Percentiles rank a stretch among this genome's conserved stretches.
Evolutionary conservation across 768 basidiomycete genomes (phyloP).

Genomic region (Lentinula sp.): DNA sequence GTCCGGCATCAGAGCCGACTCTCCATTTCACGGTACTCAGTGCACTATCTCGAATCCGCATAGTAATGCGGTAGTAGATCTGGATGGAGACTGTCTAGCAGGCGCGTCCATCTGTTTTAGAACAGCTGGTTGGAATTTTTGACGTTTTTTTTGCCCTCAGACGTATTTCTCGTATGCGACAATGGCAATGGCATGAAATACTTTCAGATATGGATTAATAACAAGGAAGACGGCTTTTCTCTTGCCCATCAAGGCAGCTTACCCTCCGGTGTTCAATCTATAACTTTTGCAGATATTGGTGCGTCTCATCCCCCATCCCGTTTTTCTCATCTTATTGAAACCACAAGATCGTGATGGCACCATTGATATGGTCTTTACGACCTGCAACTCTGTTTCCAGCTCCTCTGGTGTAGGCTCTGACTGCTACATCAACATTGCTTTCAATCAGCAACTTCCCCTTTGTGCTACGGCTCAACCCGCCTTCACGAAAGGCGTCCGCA

Average conservation of each 20-base stretch:
- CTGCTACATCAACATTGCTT: conserved; percentile 87
- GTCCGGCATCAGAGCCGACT: conserved; percentile 37
- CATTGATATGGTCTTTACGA: conserved; percentile 89
- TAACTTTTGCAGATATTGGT: conserved; percentile 93
- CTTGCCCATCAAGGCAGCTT: conserved; percentile 63
- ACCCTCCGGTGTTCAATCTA: conserved; percentile 69
- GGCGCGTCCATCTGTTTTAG: conserved; percentile 36
- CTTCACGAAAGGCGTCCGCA: conserved; percentile 39
- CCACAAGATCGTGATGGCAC: conserved; percentile 86
- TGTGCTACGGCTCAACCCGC: conserved; percentile 57
- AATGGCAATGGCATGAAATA: conserved; percentile 49
- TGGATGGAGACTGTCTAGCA: conserved; percentile 94
- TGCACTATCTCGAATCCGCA: conserved; percentile 87
- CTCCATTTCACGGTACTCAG: conserved; percentile 54
- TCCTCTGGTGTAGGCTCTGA: conserved; percentile 65
- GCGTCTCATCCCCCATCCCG: conserved; percentile 12
- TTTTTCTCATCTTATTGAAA: background rate
- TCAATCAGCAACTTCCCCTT: conserved; percentile 84
- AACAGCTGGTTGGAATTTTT: too few relatives aligned
- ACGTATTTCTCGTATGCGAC: conserved; percentile 86
- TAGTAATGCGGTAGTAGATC: conserved; percentile 89
- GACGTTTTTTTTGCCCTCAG: conserved; percentile 27
- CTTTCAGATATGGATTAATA: conserved; percentile 92
- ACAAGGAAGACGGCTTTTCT: conserved; percentile 68
- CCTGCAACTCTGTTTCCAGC: conserved; percentile 66